Base-by-base conservation (phyloP, 108 stramenopile genomes). In the Hondaea fermentalgiana region DNA sequence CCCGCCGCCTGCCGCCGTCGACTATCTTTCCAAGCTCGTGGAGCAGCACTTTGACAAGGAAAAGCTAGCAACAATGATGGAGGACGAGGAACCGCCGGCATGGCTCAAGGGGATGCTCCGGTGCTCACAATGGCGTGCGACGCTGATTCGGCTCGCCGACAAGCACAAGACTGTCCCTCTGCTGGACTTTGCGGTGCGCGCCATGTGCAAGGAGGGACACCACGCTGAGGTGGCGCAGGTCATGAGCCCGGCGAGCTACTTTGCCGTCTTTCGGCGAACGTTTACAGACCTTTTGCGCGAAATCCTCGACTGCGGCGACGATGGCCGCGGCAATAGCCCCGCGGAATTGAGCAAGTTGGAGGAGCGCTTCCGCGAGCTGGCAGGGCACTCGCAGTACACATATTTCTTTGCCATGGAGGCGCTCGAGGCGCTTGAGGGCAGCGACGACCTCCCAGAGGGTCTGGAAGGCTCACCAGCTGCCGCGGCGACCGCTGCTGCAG, bases 391-490 rank as follows among this genome's bases (percentile, higher is more conserved):
- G 28, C 76, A 83, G 51, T 83, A 53, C 51, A 83, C 76, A 12
- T 83, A 83, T 23, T 53, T 83, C 5, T 83, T 83, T 83, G 76
- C 76, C 51, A 83, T 83, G 76, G 76, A 83, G 51, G 51, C 76
- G n/a, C 51, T 83, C n/a, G 76, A 83, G 76, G 45, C 51, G 17
- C 76, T 83, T 12, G 76, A 83, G 51, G 76, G 76, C 76, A 83
- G 76, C 23, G 51, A 83, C 76, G 76, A 83, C 3, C 35, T 28
- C 17, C 64, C 42, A 10, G 76, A 83, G 51, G 76, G 76, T 23
- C 55, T 57, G 14, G 16, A 57, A 69, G 76, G 17, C 25, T 6
- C 51, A 3, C 43, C 76, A 14, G 49, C 51, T 17, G 51, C 76
- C 28, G 23, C 6, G n/a, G 76, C 45, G 6, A 83, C n/a, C 12